Base-by-base conservation (phyloP, 768 basidiomycete genomes). In the Xerocomellus amylosporus region DNA sequence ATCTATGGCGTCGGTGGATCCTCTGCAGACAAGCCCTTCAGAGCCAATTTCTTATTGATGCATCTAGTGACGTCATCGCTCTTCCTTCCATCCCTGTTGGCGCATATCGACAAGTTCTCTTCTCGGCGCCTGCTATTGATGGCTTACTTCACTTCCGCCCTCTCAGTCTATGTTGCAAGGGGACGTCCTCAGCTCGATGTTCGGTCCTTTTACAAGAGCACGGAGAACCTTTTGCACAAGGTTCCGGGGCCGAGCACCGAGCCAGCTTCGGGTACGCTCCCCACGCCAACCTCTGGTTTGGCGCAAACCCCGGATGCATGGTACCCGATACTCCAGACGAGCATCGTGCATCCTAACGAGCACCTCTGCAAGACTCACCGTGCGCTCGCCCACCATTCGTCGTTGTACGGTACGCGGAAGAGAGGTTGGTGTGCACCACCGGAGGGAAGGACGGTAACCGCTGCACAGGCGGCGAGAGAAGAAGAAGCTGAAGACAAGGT, bases 41-140 rank as follows among this genome's bases (percentile, higher is more conserved):
- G 79, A 34, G 83, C 81, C 1, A 84, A 88, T 60, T 88, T 89
- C 72, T 80, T 82, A 72, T 57, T 87, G 19, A 82, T 86, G 78
- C 88, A 89, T 61, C 71, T 88, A 5, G 78, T 88, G 37, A 90
- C 87, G 0, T 86, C 86, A 5, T 75, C 81, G 4, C 62, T 86
- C 20, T 86, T 88, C 73, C 63, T 87, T 26, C 74, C 82, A 0
- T 79, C 85, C 1, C 53, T 83, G 40, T 59, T 77, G 33, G 74
- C 74, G 0, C 60, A 60, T 33, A 67, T 82, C 46, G 58, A 49
- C 59, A 63, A 58, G 48, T 60, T 49, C 19, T 62, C 58, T 7
- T 65, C 64, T 65, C 55, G 64, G 24, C 60, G 62, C 13, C 50
- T 67, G n/a, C 46, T 73, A 1, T 49, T 73, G n/a, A 62, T 61